Evolutionary conservation across 306 rosid species (phyloP), one percentile per base, ranked within the genome.

Genomic region (Gynostemma pentaphyllum): DNA sequence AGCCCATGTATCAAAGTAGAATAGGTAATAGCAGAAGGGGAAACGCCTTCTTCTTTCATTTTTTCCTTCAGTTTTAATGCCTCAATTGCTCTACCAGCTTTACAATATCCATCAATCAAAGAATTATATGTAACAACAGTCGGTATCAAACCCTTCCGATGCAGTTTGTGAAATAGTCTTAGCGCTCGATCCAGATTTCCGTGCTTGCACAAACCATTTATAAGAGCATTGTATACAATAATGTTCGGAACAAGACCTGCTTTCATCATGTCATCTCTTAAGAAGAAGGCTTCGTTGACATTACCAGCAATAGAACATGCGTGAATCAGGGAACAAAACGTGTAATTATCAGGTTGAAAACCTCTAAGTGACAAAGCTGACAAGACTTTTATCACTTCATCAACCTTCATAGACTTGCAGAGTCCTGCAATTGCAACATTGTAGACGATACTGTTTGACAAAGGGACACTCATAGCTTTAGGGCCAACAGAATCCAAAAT

Each of bases 341-440:
- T 83, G 77, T 73, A 85, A 64, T 87, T 87, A 74, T 91, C 97
- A 1, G 95, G 96, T 50, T 70, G 51, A 79, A 91, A 87, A 42
- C 85, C 91, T 72, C 70, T 73, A 56, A 34, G 72, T 68, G 74
- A 74, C 80, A 83, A 62, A 61, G 66, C 48, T 13, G 96, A 85
- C 46, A 87, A 11, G 74, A 87, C 63, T 40, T 71, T 76, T 70
- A 78, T 80, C 30, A 94, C 97, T 53, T 82, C 80, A 16, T 69
- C 78, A 48, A 91, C 57, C 73, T 80, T 83, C 66, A 81, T 88
- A 49, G 80, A 83, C 62, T 79, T 91, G 79, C 92, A 88, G 44
- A 91, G 78, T 54, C 97, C 97, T 7, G 73, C 72, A 40, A 90
- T 81, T 68, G 86, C 84, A 61, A 90, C 76, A 77, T 90, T 87